Conservation (phyloP, 1,284 basidiomycete species). For the Trametes versicolor region DNA sequence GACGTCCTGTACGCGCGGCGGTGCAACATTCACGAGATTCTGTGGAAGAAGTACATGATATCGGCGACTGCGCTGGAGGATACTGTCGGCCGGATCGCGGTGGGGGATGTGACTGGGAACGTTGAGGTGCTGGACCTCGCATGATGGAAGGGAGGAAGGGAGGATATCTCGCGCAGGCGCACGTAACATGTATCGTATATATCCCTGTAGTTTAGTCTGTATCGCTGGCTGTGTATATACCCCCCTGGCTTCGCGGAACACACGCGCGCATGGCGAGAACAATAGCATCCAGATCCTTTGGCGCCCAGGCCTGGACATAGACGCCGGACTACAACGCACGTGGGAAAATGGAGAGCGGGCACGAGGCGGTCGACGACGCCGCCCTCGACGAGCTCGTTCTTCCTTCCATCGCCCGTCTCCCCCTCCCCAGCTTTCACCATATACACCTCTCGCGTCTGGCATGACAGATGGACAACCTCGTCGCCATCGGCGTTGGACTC, state of each 20-base stretch:
- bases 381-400: slow-evolving; percentile 21
- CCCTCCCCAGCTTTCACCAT: slow-evolving; percentile 5
- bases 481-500: slow-evolving; percentile 51
- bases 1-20: slow-evolving; percentile 44
- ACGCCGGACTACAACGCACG: slow-evolving; percentile 2
- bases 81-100: slow-evolving; percentile 47
- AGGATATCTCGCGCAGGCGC: slow-evolving; percentile 3
- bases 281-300: slow-evolving; percentile 1
- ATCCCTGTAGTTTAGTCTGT: slow-evolving; percentile 2
- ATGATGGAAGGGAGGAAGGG: slow-evolving; percentile 27
- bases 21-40: slow-evolving; percentile 48
- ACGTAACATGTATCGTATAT: slow-evolving; percentile 5
- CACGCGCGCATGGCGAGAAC: slow-evolving; percentile 7
- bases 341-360: slow-evolving; percentile 27
- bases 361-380: slow-evolving; percentile 25
- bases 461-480: slow-evolving; percentile 49
- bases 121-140: slow-evolving; percentile 50
- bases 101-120: slow-evolving; percentile 47
- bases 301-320: slow-evolving; percentile 1
- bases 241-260: background rate
- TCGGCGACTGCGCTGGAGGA: slow-evolving; percentile 47
- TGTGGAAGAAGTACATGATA: slow-evolving; percentile 46
- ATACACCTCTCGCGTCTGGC: slow-evolving; percentile 23
- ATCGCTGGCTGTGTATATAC: slow-evolving; percentile 13
- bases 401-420: slow-evolving; percentile 7